A percentile compares a stretch with the other conserved stretches of the same genome.
Conservation (phyloP, 2,329 filamentous ascomycete genomes). For the Aspergillus piperis region DNA sequence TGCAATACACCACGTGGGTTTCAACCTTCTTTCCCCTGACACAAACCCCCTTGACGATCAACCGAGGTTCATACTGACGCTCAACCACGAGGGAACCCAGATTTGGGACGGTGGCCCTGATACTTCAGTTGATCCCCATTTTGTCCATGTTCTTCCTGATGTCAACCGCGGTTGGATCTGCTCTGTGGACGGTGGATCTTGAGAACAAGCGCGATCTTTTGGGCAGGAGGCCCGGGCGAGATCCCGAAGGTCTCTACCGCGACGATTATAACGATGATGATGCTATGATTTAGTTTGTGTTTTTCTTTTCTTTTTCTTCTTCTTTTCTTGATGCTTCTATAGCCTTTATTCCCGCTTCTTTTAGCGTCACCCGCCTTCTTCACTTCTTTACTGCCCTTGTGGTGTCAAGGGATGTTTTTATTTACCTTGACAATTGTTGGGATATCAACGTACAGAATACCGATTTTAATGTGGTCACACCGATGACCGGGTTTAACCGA, state of each 20-base stretch:
- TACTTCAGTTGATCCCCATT: constrained; percentile 83
- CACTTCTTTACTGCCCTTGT: neutral
- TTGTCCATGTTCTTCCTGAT: constrained; percentile 93
- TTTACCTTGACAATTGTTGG: neutral
- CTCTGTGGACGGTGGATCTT: constrained; percentile 79
- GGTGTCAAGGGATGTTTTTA: neutral
- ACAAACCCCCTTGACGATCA: neutral
- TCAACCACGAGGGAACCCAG: constrained; percentile 33
- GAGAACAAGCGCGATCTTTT: constrained; percentile 58
- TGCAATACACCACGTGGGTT: constrained; percentile 80
- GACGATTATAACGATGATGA: constrained; percentile 45
- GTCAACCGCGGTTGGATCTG: constrained; percentile 80
- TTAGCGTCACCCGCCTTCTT: neutral
- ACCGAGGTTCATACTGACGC: constrained; percentile 6
- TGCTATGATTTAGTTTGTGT: constrained; percentile 21
- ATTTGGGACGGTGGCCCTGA: constrained; percentile 82
- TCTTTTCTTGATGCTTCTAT: neutral
- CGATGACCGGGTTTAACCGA: neutral
- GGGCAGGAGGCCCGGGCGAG: constrained; percentile 24
- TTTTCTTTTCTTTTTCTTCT: constrained; percentile 3
- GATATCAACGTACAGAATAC: neutral
- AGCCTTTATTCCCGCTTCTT: neutral
- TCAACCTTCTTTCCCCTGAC: neutral
- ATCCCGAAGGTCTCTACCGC: constrained; percentile 24
- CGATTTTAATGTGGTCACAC: neutral